Percentiles rank a stretch among this genome's conserved stretches.
Evolutionary conservation across 2,329 filamentous ascomycete genomes (phyloP).

Genomic region (Cercospora sp.): DNA sequence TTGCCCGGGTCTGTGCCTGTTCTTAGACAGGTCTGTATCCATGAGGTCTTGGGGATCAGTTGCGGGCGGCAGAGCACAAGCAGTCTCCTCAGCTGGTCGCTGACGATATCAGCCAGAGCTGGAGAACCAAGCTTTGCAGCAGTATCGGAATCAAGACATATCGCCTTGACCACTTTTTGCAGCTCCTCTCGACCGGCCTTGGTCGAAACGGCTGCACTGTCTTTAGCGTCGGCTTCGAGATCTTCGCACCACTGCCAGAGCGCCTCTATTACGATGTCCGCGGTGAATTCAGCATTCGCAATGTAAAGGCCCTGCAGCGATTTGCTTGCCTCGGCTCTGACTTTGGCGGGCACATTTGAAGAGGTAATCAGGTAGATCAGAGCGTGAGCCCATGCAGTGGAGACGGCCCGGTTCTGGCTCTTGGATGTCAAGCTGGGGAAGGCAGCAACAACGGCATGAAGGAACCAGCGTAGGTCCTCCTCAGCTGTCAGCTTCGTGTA

Average conservation of each 20-base stretch:
- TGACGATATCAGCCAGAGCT: constrained; percentile 54
- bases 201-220: constrained; percentile 66
- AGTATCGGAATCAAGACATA: constrained; percentile 62
- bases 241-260: constrained; percentile 78
- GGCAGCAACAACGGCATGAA: constrained; percentile 66
- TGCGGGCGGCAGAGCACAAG: constrained; percentile 76
- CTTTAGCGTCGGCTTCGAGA: constrained; percentile 71
- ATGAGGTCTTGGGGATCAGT: constrained; percentile 73
- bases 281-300: constrained; percentile 56
- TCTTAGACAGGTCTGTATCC: constrained; percentile 85
- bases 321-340: constrained; percentile 64
- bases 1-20: constrained; percentile 80
- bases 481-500: constrained; percentile 75
- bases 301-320: constrained; percentile 67
- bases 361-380: constrained; percentile 77
- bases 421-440: constrained; percentile 38
- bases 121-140: constrained; percentile 46
- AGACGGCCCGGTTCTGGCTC: constrained; percentile 43
- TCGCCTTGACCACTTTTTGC: constrained; percentile 59
- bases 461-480: constrained; percentile 77
- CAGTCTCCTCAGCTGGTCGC: constrained; percentile 72
- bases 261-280: constrained; percentile 63
- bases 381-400: constrained; percentile 70
- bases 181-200: constrained; percentile 67
- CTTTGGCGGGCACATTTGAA: constrained; percentile 58